Evolutionary conservation across 495 filamentous ascomycete species (phyloP), one percentile per base, ranked within the genome.

Genomic region (Tuber magnatum): DNA sequence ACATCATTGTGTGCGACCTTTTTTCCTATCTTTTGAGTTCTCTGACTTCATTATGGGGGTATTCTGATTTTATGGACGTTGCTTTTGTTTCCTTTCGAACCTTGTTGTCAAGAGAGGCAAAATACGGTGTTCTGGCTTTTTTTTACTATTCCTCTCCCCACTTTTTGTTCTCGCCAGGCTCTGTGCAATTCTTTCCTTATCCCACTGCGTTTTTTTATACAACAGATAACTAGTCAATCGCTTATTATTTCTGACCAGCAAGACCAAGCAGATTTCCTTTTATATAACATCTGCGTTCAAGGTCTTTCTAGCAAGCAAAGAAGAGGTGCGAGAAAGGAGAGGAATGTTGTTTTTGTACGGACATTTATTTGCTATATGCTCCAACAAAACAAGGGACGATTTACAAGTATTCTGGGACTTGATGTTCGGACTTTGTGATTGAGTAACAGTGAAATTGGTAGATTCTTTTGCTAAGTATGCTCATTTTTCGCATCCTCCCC

Each of bases 261-360:
- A 20, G 56, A 65, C 35, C 28, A 2, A 35, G 56, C 56, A 65
- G 56, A 65, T 65, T 65, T 35, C 56, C 56, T 65, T 65, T 65
- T 65, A 65, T 65, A 65, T 65, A 65, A 65, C 56, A 35, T 65
- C 56, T 65, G 56, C 56, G 56, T 65, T 65, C 28, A 32, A 65
- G 32, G 56, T 65, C 56, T 65, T 65, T 65, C 56, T 35, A 65
- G 56, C 56, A 20, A 65, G 56, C 56, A 65, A 16, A 32, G 28
- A 28, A 65, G 51, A 61, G n/a, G 51, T 61, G 51, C 51, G 51
- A 12, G 51, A 61, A 61, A 61, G 10, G 51, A 61, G 51, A 61
- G n/a, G 51, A n/a, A 51, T 4, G 48, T 61, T 61, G 56, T 12
- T 61, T 61, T 65, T 65, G 56, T 35, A 65, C 14, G 56, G 56